Conservation (phyloP, 805 yeast species). For the Cyberlindnera japonica region DNA sequence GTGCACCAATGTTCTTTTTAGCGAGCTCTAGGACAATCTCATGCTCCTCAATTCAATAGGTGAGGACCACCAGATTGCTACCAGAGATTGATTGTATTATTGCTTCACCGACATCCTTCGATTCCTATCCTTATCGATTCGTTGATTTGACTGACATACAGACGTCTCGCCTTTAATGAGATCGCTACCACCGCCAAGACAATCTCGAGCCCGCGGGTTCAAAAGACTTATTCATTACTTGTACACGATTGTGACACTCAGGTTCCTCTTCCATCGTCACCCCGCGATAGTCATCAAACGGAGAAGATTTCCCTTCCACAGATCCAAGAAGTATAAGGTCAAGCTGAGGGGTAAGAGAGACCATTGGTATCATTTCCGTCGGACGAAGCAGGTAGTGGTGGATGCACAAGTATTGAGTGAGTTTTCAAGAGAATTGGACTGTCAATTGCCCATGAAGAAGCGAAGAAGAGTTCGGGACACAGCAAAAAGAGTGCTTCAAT, state of each 20-base stretch:
- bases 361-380: conserved; percentile 6
- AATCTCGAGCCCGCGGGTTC: conserved; percentile 21
- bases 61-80: too few species aligned
- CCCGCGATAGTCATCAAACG: conserved; percentile 13
- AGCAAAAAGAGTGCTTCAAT: neutral
- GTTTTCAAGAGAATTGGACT: conserved; percentile 11
- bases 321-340: conserved; percentile 22
- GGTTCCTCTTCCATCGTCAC: conserved; percentile 14
- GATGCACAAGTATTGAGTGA: conserved; percentile 19
- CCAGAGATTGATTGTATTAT: too few species aligned
- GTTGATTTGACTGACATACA: too few species aligned
- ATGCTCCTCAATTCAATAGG: too few species aligned
- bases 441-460: neutral
- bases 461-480: neutral
- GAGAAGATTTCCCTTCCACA: conserved; percentile 25
- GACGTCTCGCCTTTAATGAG: conserved; percentile 17
- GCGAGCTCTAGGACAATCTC: too few species aligned
- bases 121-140: too few species aligned
- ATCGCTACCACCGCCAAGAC: conserved; percentile 27
- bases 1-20: too few species aligned
- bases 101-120: too few species aligned
- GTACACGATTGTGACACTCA: conserved; percentile 17
- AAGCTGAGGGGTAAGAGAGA: conserved; percentile 7
- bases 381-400: conserved; percentile 6
- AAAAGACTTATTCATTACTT: conserved; percentile 15